phyloP scores from a whole-genome alignment of 2,329 filamentous ascomycete species.

The Blastomyces emzantsi region DNA sequence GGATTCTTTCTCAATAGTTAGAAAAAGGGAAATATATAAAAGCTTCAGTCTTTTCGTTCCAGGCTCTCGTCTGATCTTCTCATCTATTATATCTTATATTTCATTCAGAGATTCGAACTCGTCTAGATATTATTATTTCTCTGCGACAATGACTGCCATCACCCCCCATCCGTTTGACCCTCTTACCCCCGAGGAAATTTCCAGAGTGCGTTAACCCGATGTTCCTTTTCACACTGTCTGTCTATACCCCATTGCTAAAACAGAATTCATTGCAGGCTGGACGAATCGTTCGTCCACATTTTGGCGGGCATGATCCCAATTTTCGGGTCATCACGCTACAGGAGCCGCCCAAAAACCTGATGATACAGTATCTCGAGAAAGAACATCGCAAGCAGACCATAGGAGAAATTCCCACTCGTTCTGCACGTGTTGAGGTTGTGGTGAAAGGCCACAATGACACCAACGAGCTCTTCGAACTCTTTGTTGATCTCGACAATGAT shows the following conservation, averaged over 20 bases:
- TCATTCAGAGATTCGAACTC: neutral
- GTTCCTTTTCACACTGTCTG: neutral
- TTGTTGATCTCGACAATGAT: slow-evolving; percentile 21
- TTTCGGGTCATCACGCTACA: slow-evolving; percentile 45
- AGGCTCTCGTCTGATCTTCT: neutral
- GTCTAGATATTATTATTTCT: neutral
- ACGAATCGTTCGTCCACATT: neutral
- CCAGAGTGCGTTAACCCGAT: slow-evolving; percentile 1
- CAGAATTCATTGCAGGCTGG: slow-evolving; percentile 4
- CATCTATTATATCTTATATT: neutral
- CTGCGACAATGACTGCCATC: neutral
- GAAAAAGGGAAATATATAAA: neutral
- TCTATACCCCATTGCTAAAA: neutral
- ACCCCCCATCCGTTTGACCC: slow-evolving; percentile 12
- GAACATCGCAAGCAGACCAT: slow-evolving; percentile 29
- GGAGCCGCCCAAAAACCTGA: slow-evolving; percentile 43
- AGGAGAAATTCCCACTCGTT: neutral
- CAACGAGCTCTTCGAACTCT: slow-evolving; percentile 16
- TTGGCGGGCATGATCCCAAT: slow-evolving; percentile 7
- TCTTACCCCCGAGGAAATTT: slow-evolving; percentile 13
- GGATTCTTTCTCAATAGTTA: neutral
- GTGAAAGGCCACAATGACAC: slow-evolving; percentile 22
- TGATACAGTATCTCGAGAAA: slow-evolving; percentile 39
- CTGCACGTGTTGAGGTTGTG: slow-evolving; percentile 33
- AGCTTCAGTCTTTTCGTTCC: neutral